Percentiles rank a stretch among this genome's conserved stretches.
These are phyloP conservation scores for Jacaranda mimosifolia DNA, from an alignment of 257 asterid genomes.

Conservation along the genomic window DNA sequence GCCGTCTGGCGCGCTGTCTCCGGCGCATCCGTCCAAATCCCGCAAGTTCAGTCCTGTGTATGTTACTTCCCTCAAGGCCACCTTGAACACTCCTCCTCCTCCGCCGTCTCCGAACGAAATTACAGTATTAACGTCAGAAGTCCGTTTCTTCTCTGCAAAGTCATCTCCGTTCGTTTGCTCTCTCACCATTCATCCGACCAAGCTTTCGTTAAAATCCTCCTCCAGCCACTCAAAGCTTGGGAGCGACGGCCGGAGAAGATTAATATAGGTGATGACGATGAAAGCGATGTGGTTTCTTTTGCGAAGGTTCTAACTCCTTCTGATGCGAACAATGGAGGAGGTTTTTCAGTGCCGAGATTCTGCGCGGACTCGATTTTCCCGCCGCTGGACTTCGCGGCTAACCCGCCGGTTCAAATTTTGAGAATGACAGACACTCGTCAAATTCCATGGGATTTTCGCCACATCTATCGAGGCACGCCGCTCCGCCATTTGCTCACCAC, in stretches of 20 bases:
- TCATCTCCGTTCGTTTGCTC: constrained; percentile 50
- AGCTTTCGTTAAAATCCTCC: constrained; percentile 42
- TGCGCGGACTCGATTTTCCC: constrained; percentile 72
- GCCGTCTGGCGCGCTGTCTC: constrained; percentile 57
- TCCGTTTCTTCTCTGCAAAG: constrained; percentile 52
- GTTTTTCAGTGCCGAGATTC: constrained; percentile 67
- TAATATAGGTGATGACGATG: background rate
- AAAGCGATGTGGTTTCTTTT: constrained; percentile 48
- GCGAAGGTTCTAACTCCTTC: constrained; percentile 66
- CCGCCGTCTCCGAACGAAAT: background rate
- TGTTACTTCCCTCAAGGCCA: constrained; percentile 80
- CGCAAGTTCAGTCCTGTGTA: constrained; percentile 47
- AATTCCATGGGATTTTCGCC: constrained; percentile 58
- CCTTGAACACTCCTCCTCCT: constrained; percentile 48
- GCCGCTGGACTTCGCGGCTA: constrained; percentile 46
- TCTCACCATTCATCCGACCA: constrained; percentile 51
- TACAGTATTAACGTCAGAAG: background rate
- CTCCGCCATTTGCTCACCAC: constrained; percentile 74
- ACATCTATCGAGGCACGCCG: constrained; percentile 75
- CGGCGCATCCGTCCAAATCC: constrained; percentile 52
- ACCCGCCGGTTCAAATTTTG: constrained; percentile 65
- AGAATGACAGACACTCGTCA: constrained; percentile 41
- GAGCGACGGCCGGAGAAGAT: background rate
- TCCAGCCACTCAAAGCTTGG: constrained; percentile 21
- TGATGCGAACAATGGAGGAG: constrained; percentile 77